Conservation (phyloP, 2,329 filamentous ascomycete genomes). For the Aspergillus awamori region DNA sequence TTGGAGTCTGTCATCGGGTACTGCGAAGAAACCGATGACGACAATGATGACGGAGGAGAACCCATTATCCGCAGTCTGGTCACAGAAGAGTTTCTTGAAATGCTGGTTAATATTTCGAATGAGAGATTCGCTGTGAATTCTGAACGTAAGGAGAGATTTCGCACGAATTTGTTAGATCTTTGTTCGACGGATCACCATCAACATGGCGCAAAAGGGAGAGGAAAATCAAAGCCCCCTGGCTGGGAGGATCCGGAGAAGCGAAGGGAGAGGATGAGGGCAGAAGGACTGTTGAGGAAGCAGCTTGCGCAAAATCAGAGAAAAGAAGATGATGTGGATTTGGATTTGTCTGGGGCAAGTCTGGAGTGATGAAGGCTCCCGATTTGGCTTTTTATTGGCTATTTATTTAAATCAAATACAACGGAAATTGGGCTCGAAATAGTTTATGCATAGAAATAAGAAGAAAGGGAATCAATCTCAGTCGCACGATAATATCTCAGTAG, state of each 20-base stretch:
- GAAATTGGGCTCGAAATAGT: not conserved
- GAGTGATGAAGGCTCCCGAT: not conserved
- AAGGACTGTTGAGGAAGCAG: constrained; percentile 43
- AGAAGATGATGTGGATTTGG: not conserved
- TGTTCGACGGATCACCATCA: constrained; percentile 17
- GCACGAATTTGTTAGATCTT: constrained; percentile 30
- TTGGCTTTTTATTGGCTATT: not conserved
- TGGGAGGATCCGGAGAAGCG: constrained; percentile 46
- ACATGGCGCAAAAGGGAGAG: constrained; percentile 21
- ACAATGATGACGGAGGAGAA: constrained; percentile 34
- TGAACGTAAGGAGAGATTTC: constrained; percentile 45
- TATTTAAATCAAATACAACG: not conserved
- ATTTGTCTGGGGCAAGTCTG: not conserved
- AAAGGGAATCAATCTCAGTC: too few species aligned
- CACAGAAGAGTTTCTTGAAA: constrained; percentile 66
- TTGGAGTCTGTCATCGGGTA: constrained; percentile 80
- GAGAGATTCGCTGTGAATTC: constrained; percentile 53
- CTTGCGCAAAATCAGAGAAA: constrained; percentile 22
- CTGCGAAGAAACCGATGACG: constrained; percentile 29
- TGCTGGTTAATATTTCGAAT: constrained; percentile 71
- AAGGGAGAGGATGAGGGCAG: constrained; percentile 44
- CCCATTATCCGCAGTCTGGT: constrained; percentile 60
- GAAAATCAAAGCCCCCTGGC: constrained; percentile 24
- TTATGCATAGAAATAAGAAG: not conserved
- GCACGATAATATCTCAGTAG: too few species aligned